Evolutionary conservation across 2,329 filamentous ascomycete genomes (phyloP).

Genomic region (Fusarium xylarioides): DNA sequence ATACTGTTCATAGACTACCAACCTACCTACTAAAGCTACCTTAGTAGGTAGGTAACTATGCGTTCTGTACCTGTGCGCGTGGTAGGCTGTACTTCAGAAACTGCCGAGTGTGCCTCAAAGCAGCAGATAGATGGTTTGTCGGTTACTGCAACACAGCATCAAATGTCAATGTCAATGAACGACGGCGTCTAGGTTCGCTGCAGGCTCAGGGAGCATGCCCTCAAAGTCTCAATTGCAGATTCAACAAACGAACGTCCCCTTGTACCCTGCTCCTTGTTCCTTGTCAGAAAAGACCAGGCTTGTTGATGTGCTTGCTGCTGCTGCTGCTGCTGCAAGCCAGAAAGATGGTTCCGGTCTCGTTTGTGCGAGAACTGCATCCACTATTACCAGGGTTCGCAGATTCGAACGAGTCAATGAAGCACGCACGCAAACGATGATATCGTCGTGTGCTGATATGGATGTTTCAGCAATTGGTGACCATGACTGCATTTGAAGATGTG

Average conservation of each 20-base stretch:
- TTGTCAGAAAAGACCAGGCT: slow-evolving; percentile 27
- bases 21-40: background rate
- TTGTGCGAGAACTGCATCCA: slow-evolving; percentile 34
- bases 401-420: background rate
- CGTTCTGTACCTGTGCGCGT: background rate
- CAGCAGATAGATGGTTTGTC: slow-evolving; percentile 4
- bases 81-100: background rate
- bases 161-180: slow-evolving; percentile 22
- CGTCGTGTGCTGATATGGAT: background rate
- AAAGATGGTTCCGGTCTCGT: slow-evolving; percentile 26
- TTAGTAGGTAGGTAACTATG: background rate
- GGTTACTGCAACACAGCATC: slow-evolving; percentile 19
- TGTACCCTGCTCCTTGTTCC: slow-evolving; percentile 23
- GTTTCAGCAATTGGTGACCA: slow-evolving; percentile 11
- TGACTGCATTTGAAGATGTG: background rate
- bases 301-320: slow-evolving; percentile 35
- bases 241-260: background rate
- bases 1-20: background rate
- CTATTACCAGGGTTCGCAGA: slow-evolving; percentile 6
- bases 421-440: slow-evolving; percentile 23
- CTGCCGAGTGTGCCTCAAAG: background rate
- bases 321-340: slow-evolving; percentile 28
- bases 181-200: slow-evolving; percentile 13
- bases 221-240: slow-evolving; percentile 29
- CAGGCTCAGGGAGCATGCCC: slow-evolving; percentile 11